A percentile compares a stretch with the other conserved stretches of the same genome.
Conservation (phyloP, 768 basidiomycete genomes). For the Pholiota conissans region DNA sequence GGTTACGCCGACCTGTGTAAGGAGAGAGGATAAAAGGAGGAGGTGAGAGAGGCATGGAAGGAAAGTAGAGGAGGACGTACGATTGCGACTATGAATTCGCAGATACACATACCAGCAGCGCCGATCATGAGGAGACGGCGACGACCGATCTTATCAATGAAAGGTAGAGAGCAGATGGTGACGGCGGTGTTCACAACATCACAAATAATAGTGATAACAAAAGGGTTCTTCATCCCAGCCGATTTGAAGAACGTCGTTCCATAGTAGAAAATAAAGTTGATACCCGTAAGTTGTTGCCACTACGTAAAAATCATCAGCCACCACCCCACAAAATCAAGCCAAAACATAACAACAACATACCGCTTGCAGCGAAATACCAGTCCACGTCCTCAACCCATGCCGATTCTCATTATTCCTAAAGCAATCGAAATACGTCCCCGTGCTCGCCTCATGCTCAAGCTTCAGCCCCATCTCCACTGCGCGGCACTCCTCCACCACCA, state of each 20-base stretch:
- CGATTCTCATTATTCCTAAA: conserved; percentile 58
- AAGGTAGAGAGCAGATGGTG: conserved; percentile 76
- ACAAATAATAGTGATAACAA: conserved; percentile 51
- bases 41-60: background rate
- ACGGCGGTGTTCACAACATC: conserved; percentile 75
- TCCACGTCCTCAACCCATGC: conserved; percentile 65
- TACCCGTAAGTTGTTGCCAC: conserved; percentile 74
- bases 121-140: conserved; percentile 77
- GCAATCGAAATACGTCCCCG: conserved; percentile 58
- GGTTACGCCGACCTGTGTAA: conserved; percentile 32
- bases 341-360: conserved; percentile 8
- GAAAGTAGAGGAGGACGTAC: conserved; percentile 14
- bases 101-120: conserved; percentile 77
- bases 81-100: conserved; percentile 72
- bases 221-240: conserved; percentile 53
- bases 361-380: conserved; percentile 58
- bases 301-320: background rate
- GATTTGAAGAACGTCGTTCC: conserved; percentile 54
- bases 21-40: background rate
- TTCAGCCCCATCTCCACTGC: conserved; percentile 53
- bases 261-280: conserved; percentile 51
- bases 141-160: conserved; percentile 80
- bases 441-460: conserved; percentile 57
- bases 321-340: too few relatives aligned
- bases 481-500: conserved; percentile 51